phyloP scores from a whole-genome alignment of 441 rosid species.

The Heliophila coronopifolia region DNA sequence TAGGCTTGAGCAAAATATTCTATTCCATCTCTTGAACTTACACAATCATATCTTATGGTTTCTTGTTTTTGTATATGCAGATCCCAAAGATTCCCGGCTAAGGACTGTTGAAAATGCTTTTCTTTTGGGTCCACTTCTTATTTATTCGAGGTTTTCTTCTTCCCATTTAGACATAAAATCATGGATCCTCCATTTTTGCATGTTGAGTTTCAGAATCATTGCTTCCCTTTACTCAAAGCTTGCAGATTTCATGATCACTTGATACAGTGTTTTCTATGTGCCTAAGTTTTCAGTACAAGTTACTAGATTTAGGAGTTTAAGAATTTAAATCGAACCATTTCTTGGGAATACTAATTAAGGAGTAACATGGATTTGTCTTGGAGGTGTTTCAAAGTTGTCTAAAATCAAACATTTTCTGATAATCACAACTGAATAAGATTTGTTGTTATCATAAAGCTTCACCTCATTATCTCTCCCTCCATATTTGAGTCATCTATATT shows the following conservation, averaged over 20 bases:
- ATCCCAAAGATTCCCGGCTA: slow-evolving; percentile 60
- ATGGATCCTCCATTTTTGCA: not conserved
- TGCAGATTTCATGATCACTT: slow-evolving; percentile 7
- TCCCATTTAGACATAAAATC: not conserved
- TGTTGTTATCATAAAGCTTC: not conserved
- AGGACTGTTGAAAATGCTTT: slow-evolving; percentile 73
- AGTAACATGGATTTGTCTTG: not conserved
- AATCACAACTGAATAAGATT: not conserved
- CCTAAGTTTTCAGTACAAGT: not conserved
- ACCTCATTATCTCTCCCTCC: not conserved
- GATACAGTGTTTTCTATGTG: not conserved
- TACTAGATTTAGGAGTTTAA: not conserved
- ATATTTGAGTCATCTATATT: not conserved
- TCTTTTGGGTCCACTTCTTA: slow-evolving; percentile 78
- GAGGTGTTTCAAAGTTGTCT: not conserved
- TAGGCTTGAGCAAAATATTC: slow-evolving; percentile 17
- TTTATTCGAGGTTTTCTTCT: slow-evolving; percentile 53
- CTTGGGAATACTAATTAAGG: not conserved
- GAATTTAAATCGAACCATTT: not conserved
- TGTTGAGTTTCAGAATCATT: not conserved
- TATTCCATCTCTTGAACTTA: slow-evolving; percentile 19
- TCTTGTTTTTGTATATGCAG: slow-evolving; percentile 39
- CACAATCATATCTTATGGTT: slow-evolving; percentile 12
- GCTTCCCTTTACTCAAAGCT: not conserved
- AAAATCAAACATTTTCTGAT: not conserved